A percentile compares a stretch with the other conserved stretches of the same genome.
Conservation (phyloP, 2,329 filamentous ascomycete species). For the Chrysosporium queenslandicum region DNA sequence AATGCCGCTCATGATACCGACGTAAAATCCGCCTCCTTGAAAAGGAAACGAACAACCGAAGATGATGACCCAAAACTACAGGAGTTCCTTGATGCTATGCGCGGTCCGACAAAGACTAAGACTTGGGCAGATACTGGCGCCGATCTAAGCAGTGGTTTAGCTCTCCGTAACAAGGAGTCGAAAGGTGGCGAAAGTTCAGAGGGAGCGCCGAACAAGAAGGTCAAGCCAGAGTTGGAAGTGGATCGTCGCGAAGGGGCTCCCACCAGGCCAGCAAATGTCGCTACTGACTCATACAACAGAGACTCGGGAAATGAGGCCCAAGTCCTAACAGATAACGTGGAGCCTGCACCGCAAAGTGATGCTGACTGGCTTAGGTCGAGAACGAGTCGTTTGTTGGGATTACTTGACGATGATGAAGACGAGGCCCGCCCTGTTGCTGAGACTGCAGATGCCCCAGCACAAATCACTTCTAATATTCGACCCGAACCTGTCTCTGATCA, state of each 20-base stretch:
- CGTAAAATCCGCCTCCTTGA: constrained; percentile 24
- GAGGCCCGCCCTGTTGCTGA: constrained; percentile 14
- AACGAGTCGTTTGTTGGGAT: constrained; percentile 74
- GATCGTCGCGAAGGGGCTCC: constrained; percentile 39
- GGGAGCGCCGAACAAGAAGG: constrained; percentile 7
- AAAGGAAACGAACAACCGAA: constrained; percentile 42
- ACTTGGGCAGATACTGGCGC: constrained; percentile 50
- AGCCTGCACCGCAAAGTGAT: constrained; percentile 47
- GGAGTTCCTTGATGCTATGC: constrained; percentile 79
- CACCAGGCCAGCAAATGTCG: background rate
- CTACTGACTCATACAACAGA: background rate
- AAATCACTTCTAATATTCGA: background rate
- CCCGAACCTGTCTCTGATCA: background rate
- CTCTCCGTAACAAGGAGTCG: background rate
- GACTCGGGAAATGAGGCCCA: background rate
- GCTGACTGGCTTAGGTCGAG: constrained; percentile 85
- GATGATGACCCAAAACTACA: constrained; percentile 67
- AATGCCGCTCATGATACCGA: constrained; percentile 15
- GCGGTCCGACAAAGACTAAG: constrained; percentile 54
- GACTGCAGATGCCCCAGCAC: background rate
- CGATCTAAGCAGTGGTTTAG: constrained; percentile 17
- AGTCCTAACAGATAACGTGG: constrained; percentile 17
- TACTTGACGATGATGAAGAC: constrained; percentile 57
- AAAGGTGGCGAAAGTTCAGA: background rate
- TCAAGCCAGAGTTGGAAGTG: background rate